Conservation (phyloP, 768 basidiomycete species). For the Serendipita indica region DNA sequence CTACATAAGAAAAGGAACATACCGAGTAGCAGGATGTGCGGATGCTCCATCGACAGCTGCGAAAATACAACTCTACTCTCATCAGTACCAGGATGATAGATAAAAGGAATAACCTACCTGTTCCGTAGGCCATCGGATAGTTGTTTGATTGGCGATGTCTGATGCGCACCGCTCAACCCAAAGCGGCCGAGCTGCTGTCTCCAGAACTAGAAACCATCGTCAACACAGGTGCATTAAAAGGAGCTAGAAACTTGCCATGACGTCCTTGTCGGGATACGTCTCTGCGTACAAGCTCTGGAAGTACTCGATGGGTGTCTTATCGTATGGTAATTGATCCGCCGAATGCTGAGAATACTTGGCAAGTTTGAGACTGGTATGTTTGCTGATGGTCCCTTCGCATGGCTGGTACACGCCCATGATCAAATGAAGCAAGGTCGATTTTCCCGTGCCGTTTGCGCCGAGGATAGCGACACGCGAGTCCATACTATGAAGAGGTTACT, state of each 20-base stretch:
- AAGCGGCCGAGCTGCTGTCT: slow-evolving; percentile 88
- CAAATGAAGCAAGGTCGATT: slow-evolving; percentile 81
- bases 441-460: slow-evolving; percentile 90
- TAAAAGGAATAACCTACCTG: slow-evolving; percentile 35
- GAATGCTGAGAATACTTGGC: slow-evolving; percentile 99
- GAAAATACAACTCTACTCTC: slow-evolving; percentile 74
- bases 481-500: slow-evolving; percentile 39
- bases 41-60: slow-evolving; percentile 93
- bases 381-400: slow-evolving; percentile 70
- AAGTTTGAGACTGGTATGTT: slow-evolving; percentile 81
- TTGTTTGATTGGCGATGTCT: slow-evolving; percentile 85
- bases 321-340: slow-evolving; percentile 95
- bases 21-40: slow-evolving; percentile 83
- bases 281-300: slow-evolving; percentile 64
- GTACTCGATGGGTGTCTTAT: slow-evolving; percentile 81
- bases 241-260: slow-evolving; percentile 29
- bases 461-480: slow-evolving; percentile 91
- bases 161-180: slow-evolving; percentile 87
- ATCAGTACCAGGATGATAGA: slow-evolving; percentile 14
- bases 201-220: slow-evolving; percentile 50
- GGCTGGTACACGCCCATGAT: slow-evolving; percentile 76
- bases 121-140: slow-evolving; percentile 93
- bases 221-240: background rate
- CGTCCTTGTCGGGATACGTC: slow-evolving; percentile 90
- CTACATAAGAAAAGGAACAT: slow-evolving; percentile 18